A percentile compares a stretch with the other conserved stretches of the same genome.
These are phyloP conservation scores for Zygoascus hellenicus DNA, from an alignment of 1,139 yeast genomes.

Conservation along the genomic window DNA sequence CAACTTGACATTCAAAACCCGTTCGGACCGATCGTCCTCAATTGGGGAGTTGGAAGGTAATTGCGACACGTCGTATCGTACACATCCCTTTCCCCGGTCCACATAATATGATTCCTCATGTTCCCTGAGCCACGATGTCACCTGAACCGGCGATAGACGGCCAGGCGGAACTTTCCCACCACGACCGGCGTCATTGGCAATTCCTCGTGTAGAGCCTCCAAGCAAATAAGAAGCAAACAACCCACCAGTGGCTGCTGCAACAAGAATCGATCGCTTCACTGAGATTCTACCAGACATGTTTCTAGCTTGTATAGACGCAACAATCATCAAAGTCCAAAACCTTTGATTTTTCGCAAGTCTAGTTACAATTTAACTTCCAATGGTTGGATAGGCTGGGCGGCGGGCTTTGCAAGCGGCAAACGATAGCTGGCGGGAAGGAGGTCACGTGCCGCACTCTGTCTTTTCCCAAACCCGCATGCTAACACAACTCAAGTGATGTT, in stretches of 20 bases:
- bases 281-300: no score
- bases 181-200: constrained; percentile 9
- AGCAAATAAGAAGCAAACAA: constrained; percentile 6
- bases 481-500: no score
- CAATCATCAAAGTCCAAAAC: no score
- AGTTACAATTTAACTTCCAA: no score
- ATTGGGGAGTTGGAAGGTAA: constrained; percentile 88
- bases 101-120: constrained; percentile 76
- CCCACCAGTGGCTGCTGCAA: constrained; percentile 10
- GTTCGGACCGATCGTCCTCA: constrained; percentile 90
- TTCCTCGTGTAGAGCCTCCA: constrained; percentile 6
- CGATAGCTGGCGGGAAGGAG: no score
- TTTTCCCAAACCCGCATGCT: no score
- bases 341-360: no score
- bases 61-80: constrained; percentile 87
- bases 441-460: no score
- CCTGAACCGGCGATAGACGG: constrained; percentile 62
- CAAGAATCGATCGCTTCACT: background rate
- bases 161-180: constrained; percentile 6
- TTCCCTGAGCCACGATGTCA: constrained; percentile 60
- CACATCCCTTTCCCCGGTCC: constrained; percentile 82
- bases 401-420: no score
- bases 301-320: no score
- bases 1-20: constrained; percentile 74
- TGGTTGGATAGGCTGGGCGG: no score